These are phyloP conservation scores for Geotrichum cucujoidarum DNA, from an alignment of 1,139 yeast genomes.

Conservation along the genomic window DNA sequence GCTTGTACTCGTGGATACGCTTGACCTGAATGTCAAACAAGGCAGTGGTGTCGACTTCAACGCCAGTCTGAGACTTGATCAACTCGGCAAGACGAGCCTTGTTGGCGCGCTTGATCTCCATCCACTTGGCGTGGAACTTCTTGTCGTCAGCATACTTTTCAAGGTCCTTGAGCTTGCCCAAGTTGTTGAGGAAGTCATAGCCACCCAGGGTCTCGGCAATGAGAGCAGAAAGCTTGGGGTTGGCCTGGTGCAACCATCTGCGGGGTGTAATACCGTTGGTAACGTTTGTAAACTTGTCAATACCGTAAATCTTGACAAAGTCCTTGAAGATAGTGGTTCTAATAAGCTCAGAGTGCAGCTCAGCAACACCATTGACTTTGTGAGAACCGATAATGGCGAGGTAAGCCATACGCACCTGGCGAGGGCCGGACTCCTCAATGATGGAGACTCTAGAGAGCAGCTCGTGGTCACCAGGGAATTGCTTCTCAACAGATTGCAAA, in stretches of 20 bases:
- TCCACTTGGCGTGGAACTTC: constrained; percentile 68
- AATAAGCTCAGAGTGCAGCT: constrained; percentile 85
- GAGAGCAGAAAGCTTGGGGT: constrained; percentile 68
- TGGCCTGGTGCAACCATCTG: constrained; percentile 94
- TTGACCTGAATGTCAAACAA: constrained; percentile 90
- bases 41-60: constrained; percentile 62
- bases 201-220: constrained; percentile 69
- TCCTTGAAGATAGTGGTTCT: constrained; percentile 87
- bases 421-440: constrained; percentile 74
- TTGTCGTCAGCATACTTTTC: constrained; percentile 65
- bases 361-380: constrained; percentile 94
- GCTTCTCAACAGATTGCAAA: constrained; percentile 67
- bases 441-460: constrained; percentile 69
- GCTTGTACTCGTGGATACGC: constrained; percentile 92
- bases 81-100: constrained; percentile 66
- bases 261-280: constrained; percentile 96
- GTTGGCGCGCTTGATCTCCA: constrained; percentile 61
- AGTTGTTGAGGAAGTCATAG: constrained; percentile 63
- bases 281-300: constrained; percentile 80
- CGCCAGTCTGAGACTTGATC: constrained; percentile 61
- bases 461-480: constrained; percentile 64
- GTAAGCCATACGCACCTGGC: constrained; percentile 87
- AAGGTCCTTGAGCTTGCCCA: constrained; percentile 62
- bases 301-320: constrained; percentile 76
- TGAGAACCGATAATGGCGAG: constrained; percentile 91